These are phyloP conservation scores for Bolboschoenoplectus hybrid DNA, from an alignment of 202 grass and related monocot genomes.

Conservation along the genomic window DNA sequence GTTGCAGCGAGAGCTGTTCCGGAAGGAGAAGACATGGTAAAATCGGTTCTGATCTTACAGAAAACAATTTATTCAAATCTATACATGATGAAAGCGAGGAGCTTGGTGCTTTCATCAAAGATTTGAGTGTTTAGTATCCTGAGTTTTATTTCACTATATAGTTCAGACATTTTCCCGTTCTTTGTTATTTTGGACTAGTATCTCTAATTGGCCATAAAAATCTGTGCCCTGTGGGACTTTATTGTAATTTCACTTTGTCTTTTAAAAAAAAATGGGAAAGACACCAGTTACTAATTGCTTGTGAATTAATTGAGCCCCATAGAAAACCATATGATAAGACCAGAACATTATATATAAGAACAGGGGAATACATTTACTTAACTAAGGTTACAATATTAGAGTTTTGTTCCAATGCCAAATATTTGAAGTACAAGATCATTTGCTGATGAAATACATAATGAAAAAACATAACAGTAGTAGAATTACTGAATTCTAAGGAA, in stretches of 20 bases:
- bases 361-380: not conserved
- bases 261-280: not conserved
- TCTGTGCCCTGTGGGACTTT: not conserved
- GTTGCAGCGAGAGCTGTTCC: not conserved
- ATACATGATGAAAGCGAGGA: not conserved
- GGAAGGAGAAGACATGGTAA: not conserved
- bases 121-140: not conserved
- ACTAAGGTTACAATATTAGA: slow-evolving; percentile 3
- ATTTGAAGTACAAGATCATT: not conserved
- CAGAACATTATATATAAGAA: not conserved
- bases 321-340: not conserved
- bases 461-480: slow-evolving; percentile 6
- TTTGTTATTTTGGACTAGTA: not conserved
- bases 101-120: not conserved
- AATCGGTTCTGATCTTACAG: not conserved
- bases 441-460: not conserved
- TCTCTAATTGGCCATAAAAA: not conserved
- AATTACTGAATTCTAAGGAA: not conserved
- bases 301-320: not conserved
- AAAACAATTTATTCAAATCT: not conserved
- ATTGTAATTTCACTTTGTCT: not conserved
- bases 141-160: not conserved
- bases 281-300: not conserved
- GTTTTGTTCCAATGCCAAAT: slow-evolving; percentile 6
- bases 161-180: not conserved